Base-by-base conservation (phyloP, 75 land plant species). In the Ceratopteris richardii region DNA sequence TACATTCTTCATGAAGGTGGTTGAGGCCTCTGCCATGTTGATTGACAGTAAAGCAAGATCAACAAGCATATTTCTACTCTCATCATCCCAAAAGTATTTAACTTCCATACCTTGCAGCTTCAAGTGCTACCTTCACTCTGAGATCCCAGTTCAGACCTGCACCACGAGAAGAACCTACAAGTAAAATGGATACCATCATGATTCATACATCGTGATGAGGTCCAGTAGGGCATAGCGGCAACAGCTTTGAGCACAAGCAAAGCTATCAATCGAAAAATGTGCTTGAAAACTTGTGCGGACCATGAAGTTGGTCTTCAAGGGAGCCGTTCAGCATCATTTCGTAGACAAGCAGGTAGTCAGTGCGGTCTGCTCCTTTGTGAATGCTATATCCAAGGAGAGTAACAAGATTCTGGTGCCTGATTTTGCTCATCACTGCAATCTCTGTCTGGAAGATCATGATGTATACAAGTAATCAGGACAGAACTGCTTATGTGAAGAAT, bases 241-340 rank as follows among this genome's bases (percentile, higher is more conserved):
- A n/a, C n/a, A n/a, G n/a, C n/a, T n/a, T n/a, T n/a, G n/a, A n/a
- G n/a, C n/a, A n/a, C n/a, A n/a, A n/a, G n/a, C n/a, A n/a, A n/a
- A n/a, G n/a, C n/a, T n/a, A 33, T 33, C 37, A 33, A 33, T 33
- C 7, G 9, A 33, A 33, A 33, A 4, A 2, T 46, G 24, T 29
- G 47, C 29, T n/a, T 33, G 37, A 33, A 33, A 33, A 33, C 9
- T 20, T 46, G 24, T 29, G 47, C 29, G 22, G 80, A 87, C 97
- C 97, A 62, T 92, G 93, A 48, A 92, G 65, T 51, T 82, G 97
- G 19, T 57, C 72, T 57, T 92, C 89, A 43, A 92, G 67, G 19
- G 93, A 87, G 17, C 96, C 92, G 70, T 90, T 87, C n/a, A 73
- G 77, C 96, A 92, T 87, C 56, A 86, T 30, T 61, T 87, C 97